phyloP scores from a whole-genome alignment of 306 rosid species.

The Malus sieversii region DNA sequence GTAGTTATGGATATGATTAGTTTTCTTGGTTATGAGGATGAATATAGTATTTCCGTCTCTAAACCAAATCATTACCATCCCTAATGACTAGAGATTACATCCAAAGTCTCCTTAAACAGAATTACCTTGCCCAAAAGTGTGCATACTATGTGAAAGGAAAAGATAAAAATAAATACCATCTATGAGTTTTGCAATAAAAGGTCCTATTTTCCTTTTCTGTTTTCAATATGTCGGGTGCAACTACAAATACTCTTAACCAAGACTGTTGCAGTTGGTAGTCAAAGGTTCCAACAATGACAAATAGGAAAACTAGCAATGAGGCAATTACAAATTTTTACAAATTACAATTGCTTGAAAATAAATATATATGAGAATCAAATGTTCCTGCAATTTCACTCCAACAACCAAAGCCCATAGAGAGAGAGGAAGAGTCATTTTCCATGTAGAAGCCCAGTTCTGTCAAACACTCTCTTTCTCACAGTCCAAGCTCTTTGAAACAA shows the following conservation, averaged over 20 bases:
- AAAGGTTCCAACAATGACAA: background rate
- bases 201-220: no score
- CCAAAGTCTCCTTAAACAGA: no score
- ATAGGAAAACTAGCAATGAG: background rate
- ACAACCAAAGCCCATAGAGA: slow-evolving; percentile 43
- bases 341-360: background rate
- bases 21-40: no score
- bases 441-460: slow-evolving; percentile 50
- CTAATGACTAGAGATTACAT: no score
- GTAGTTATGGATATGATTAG: no score
- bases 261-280: background rate
- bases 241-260: background rate
- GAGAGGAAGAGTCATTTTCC: slow-evolving; percentile 61
- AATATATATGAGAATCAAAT: background rate
- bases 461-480: slow-evolving; percentile 27
- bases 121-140: background rate
- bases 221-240: background rate
- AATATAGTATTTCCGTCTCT: no score
- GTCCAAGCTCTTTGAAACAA: slow-evolving; percentile 22
- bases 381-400: slow-evolving; percentile 79
- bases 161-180: background rate
- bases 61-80: no score
- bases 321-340: background rate
- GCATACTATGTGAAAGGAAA: background rate
- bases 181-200: background rate